These are phyloP conservation scores for Exophiala sp. DNA, from an alignment of 2,329 filamentous ascomycete genomes.

Conservation along the genomic window DNA sequence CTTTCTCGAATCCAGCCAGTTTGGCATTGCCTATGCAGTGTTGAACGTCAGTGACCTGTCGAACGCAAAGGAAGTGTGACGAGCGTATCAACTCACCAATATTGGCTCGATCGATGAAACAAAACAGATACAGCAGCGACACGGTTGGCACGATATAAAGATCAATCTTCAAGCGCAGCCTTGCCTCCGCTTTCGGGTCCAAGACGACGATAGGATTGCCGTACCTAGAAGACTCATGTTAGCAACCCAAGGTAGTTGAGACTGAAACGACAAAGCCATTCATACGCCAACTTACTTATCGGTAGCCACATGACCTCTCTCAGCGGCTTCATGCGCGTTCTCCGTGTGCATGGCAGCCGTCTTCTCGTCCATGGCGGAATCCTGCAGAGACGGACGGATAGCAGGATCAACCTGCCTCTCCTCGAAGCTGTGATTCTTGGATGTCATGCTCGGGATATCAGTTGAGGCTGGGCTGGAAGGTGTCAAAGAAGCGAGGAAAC, in stretches of 20 bases:
- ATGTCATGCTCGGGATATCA: constrained; percentile 7
- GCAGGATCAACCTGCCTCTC: constrained; percentile 13
- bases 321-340: constrained; percentile 24
- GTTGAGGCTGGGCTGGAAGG: neutral
- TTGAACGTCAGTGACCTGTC: constrained; percentile 28
- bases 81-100: constrained; percentile 48
- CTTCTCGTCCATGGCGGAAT: constrained; percentile 28
- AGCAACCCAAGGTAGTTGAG: too few relatives aligned
- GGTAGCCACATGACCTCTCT: constrained; percentile 43
- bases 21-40: constrained; percentile 60
- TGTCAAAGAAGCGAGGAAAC: too few relatives aligned
- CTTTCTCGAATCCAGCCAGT: constrained; percentile 58
- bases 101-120: constrained; percentile 65
- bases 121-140: constrained; percentile 62
- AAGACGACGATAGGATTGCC: constrained; percentile 49
- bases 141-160: constrained; percentile 61
- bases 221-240: constrained; percentile 37
- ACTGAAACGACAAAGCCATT: too few relatives aligned
- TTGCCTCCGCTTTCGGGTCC: constrained; percentile 52
- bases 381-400: constrained; percentile 17
- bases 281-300: constrained; percentile 38
- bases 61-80: neutral
- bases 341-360: constrained; percentile 32
- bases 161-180: constrained; percentile 60
- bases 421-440: constrained; percentile 14